Percentiles rank a stretch among this genome's conserved stretches.
These are phyloP conservation scores for Camelina neglecta DNA, from an alignment of 345 rosid genomes.

Conservation along the genomic window DNA sequence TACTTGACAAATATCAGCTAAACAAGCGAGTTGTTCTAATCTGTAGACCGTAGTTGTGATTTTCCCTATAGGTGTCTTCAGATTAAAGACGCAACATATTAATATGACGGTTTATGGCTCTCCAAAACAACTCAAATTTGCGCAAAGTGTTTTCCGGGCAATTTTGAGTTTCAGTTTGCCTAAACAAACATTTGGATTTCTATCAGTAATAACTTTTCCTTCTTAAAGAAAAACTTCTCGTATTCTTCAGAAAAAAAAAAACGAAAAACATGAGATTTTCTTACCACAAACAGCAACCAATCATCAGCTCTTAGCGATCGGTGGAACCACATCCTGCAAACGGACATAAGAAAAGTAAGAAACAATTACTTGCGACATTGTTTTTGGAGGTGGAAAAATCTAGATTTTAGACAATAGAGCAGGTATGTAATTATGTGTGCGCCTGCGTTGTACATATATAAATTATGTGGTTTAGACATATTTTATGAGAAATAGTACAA, in stretches of 20 bases:
- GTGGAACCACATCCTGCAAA: constrained; percentile 91
- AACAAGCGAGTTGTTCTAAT: neutral
- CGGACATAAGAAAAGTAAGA: neutral
- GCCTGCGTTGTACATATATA: neutral
- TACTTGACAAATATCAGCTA: constrained; percentile 3
- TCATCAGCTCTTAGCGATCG: constrained; percentile 82
- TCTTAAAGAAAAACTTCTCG: neutral
- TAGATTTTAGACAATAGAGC: neutral
- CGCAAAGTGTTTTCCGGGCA: neutral
- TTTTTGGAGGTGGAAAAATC: neutral
- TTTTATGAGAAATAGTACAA: neutral
- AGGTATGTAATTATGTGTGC: neutral
- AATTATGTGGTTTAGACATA: neutral
- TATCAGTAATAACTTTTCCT: neutral
- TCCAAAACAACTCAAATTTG: constrained; percentile 9
- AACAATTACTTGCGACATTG: neutral
- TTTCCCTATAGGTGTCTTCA: too few species aligned
- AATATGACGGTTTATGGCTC: neutral
- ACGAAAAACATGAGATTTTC: constrained; percentile 13
- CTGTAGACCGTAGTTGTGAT: too few species aligned
- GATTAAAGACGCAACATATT: neutral
- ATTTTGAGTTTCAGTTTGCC: constrained; percentile 4
- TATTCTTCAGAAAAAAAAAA: neutral
- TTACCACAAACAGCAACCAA: constrained; percentile 87
- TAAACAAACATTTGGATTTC: constrained; percentile 15